These are phyloP conservation scores for Tetrastigma voinierianum DNA, from an alignment of 164 flowering plant genomes.

Conservation along the genomic window DNA sequence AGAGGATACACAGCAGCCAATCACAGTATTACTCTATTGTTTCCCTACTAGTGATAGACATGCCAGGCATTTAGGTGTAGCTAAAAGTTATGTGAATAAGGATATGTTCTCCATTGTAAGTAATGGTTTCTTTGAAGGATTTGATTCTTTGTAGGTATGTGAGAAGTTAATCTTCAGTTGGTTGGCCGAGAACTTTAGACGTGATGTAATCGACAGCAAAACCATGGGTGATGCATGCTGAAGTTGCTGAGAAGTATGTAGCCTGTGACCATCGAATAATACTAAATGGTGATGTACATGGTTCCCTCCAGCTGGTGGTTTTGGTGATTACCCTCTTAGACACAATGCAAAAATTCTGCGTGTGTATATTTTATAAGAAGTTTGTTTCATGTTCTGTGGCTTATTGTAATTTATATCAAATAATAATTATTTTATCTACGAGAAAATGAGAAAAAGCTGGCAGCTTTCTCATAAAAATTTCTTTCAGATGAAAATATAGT, in stretches of 20 bases:
- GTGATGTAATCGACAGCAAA: slow-evolving; percentile 72
- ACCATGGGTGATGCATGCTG: slow-evolving; percentile 99
- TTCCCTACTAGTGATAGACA: background rate
- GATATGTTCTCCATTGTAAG: background rate
- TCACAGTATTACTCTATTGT: background rate
- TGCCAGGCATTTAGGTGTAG: background rate
- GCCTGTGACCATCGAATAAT: slow-evolving; percentile 54
- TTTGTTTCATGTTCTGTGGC: background rate
- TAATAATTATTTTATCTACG: no score
- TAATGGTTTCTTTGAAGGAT: slow-evolving; percentile 14
- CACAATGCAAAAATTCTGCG: background rate
- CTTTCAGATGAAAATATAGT: background rate
- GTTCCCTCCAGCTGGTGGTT: slow-evolving; percentile 99
- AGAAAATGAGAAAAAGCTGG: background rate
- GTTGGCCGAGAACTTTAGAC: slow-evolving; percentile 80
- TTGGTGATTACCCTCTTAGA: slow-evolving; percentile 56
- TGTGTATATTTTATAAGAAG: background rate
- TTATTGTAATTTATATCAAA: background rate
- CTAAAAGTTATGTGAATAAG: background rate
- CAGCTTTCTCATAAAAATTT: background rate
- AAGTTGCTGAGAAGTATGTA: slow-evolving; percentile 83
- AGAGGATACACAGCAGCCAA: background rate
- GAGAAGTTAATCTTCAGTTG: slow-evolving; percentile 66
- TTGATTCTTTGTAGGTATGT: slow-evolving; percentile 60
- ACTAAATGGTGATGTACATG: slow-evolving; percentile 99